These are phyloP conservation scores for Yamadazyma trypodendri DNA, from an alignment of 1,139 yeast genomes.

Conservation along the genomic window DNA sequence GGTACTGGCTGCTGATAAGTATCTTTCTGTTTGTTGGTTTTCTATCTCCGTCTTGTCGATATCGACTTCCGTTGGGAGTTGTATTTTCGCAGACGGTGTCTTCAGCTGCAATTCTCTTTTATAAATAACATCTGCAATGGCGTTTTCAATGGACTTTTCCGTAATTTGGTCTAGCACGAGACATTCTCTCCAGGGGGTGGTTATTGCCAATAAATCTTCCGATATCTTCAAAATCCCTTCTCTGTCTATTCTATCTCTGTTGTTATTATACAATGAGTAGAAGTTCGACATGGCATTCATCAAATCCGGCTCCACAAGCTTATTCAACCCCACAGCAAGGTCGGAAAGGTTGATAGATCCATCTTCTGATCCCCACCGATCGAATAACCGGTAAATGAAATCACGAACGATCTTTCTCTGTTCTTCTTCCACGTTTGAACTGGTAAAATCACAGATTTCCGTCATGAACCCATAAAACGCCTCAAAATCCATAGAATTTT, in stretches of 20 bases:
- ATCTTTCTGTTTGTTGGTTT: slow-evolving; percentile 74
- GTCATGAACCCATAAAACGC: slow-evolving; percentile 74
- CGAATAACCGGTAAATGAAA: slow-evolving; percentile 64
- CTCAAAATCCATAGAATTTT: slow-evolving; percentile 69
- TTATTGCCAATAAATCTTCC: slow-evolving; percentile 79
- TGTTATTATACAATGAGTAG: slow-evolving; percentile 69
- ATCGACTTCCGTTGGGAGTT: slow-evolving; percentile 55
- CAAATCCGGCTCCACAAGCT: slow-evolving; percentile 67
- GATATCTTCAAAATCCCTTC: slow-evolving; percentile 82
- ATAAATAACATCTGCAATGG: slow-evolving; percentile 60
- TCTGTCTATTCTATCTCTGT: slow-evolving; percentile 65
- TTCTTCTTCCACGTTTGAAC: slow-evolving; percentile 26
- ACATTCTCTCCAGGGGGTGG: slow-evolving; percentile 82
- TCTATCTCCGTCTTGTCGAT: slow-evolving; percentile 64
- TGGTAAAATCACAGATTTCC: slow-evolving; percentile 80
- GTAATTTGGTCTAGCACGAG: slow-evolving; percentile 59
- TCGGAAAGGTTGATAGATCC: slow-evolving; percentile 64
- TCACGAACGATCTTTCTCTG: slow-evolving; percentile 20
- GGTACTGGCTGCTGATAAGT: slow-evolving; percentile 80
- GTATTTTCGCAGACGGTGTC: slow-evolving; percentile 12
- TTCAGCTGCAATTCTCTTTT: slow-evolving; percentile 22
- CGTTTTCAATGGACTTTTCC: slow-evolving; percentile 58
- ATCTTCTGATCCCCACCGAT: slow-evolving; percentile 61
- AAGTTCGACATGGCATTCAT: slow-evolving; percentile 79
- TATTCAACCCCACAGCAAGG: slow-evolving; percentile 71